Percentiles rank a stretch among this genome's conserved stretches.
phyloP scores from a whole-genome alignment of 2,329 filamentous ascomycete species.

The Phaeosphaeriaceae sp. region DNA sequence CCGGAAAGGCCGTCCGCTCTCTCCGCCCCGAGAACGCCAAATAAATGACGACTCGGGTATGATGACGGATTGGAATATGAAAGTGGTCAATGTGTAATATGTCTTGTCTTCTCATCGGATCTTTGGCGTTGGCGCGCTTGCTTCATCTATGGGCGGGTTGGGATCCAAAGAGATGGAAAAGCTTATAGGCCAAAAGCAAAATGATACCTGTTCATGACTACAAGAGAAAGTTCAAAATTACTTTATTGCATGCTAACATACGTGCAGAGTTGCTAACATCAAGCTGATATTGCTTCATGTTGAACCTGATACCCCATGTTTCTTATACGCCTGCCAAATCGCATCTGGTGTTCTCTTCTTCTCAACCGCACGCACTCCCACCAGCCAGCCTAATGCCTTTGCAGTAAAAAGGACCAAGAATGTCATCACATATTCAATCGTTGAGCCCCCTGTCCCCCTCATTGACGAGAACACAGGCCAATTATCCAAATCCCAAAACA shows the following conservation, averaged over 20 bases:
- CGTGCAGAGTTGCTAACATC: not conserved
- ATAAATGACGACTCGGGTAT: constrained; percentile 23
- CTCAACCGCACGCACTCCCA: constrained; percentile 11
- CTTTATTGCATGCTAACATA: not conserved
- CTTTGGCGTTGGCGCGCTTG: constrained; percentile 24
- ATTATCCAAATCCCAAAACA: constrained; percentile 43
- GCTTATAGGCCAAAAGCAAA: constrained; percentile 15
- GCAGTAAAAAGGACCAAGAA: constrained; percentile 7
- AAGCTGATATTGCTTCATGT: not conserved
- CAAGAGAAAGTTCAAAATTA: not conserved
- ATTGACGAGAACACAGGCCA: constrained; percentile 32
- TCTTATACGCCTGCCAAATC: constrained; percentile 12
- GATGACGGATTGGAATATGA: not conserved
- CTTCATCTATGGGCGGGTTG: constrained; percentile 8
- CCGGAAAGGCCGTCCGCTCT: constrained; percentile 89
- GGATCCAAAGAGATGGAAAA: constrained; percentile 9
- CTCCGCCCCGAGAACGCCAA: constrained; percentile 50
- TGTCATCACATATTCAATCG: constrained; percentile 7
- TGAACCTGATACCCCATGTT: not conserved
- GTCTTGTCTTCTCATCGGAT: constrained; percentile 27
- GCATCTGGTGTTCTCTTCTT: constrained; percentile 13
- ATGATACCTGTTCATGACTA: constrained; percentile 20
- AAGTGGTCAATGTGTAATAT: constrained; percentile 31
- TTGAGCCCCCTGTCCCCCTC: not conserved
- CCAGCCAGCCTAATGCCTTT: not conserved